Conservation (phyloP, 2,329 filamentous ascomycete genomes). For the Orbilia oligospora region DNA sequence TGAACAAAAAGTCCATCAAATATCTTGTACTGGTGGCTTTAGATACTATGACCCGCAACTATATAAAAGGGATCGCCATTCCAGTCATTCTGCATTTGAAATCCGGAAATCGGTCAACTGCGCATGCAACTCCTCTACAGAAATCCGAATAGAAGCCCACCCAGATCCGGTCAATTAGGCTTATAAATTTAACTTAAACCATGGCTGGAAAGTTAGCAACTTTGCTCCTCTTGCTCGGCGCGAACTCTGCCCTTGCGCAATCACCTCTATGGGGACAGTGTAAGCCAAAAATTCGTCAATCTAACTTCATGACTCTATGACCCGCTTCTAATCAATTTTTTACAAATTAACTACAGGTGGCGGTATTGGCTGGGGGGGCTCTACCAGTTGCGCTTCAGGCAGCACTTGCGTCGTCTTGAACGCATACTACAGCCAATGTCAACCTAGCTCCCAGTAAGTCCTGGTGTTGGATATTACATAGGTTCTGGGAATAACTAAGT, state of each 20-base stretch:
- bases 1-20: constrained; percentile 70
- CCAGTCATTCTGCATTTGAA: not conserved
- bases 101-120: not conserved
- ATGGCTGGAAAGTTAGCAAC: constrained; percentile 36
- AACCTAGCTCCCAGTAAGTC: constrained; percentile 42
- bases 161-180: not conserved
- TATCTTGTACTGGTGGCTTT: too few species aligned
- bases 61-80: constrained; percentile 1
- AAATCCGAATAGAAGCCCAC: not conserved
- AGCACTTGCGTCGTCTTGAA: constrained; percentile 57
- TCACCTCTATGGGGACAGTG: constrained; percentile 51
- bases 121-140: not conserved
- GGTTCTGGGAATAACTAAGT: not conserved
- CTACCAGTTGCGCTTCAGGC: constrained; percentile 64
- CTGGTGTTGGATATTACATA: not conserved
- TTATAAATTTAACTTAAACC: not conserved
- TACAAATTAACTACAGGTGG: constrained; percentile 63
- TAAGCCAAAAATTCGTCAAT: constrained; percentile 11
- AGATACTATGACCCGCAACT: too few species aligned
- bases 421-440: constrained; percentile 50
- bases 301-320: not conserved
- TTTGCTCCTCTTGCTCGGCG: constrained; percentile 33
- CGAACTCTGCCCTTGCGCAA: constrained; percentile 40
- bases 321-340: not conserved
- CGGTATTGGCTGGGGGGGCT: constrained; percentile 64